Evolutionary conservation across 495 filamentous ascomycete genomes (phyloP), one percentile per base, ranked within the genome.

Genomic region (Neurospora sp.): DNA sequence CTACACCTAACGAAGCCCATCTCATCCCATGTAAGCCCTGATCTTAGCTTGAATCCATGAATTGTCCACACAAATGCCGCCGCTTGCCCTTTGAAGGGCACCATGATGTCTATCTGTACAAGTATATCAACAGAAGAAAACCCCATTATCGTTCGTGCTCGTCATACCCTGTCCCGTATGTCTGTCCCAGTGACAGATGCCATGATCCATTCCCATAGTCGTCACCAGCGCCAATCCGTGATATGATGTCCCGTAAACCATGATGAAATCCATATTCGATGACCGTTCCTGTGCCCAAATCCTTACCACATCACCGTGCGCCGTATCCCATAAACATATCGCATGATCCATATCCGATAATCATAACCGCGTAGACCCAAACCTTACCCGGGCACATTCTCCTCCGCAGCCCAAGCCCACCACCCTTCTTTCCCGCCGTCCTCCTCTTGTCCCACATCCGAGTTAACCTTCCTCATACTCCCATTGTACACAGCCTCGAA

Each of bases 401-500:
- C 22, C 53, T 35, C 12, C 0, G 6, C 53, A 37, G 14, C 9
- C 53, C 53, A 65, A 65, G 7, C 53, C 53, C 53, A 65, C 53
- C 53, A 35, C 10, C 53, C 53, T 0, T 65, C 3, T 0, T 12
- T 65, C 0, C 27, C 27, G 0, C 7, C 53, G 1, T 74, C 75
- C 20, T 73, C 72, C 71, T 61, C 68, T 44, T 41, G 6, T 22
- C 84, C 92, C 92, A 93, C 17, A 84, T 86, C 44, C 92, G 85
- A 16, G 72, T 74, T 6, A 93, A 89, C 59, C 20, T 84, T 0
- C 92, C 78, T 83, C 44, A 85, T 22, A 74, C 4, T 86, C 79
- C 20, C 20, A 22, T 22, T 22, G 4, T 89, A 91, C 69, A 94
- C 73, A 71, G 83, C 75, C 37, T 84, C 80, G 79, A 94, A 94